Conservation (phyloP, 2,329 filamentous ascomycete species). For the Neopestalotiopsis clavispora region DNA sequence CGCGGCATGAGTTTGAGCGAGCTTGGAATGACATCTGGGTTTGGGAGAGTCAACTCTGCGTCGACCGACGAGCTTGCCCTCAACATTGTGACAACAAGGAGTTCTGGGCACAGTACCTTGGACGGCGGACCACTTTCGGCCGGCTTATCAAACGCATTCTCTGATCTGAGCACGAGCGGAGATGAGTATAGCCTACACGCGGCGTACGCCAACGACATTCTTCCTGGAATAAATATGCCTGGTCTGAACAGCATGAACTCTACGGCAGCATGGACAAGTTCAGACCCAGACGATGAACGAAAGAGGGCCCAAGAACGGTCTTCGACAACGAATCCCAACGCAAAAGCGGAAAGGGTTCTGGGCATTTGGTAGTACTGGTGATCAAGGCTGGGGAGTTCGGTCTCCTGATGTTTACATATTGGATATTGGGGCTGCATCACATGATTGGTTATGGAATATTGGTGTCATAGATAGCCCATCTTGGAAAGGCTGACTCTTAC, state of each 20-base stretch:
- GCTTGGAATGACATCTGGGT: not conserved
- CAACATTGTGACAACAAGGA: slow-evolving; percentile 12
- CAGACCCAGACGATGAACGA: not conserved
- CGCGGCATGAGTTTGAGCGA: not conserved
- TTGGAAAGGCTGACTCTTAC: not conserved
- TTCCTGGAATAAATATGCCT: not conserved
- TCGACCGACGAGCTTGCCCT: slow-evolving; percentile 4
- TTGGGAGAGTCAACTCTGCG: slow-evolving; percentile 3
- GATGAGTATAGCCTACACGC: slow-evolving; percentile 5
- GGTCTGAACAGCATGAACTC: slow-evolving; percentile 4
- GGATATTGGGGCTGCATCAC: not conserved
- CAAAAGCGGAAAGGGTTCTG: slow-evolving; percentile 9
- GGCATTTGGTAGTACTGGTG: slow-evolving; percentile 3
- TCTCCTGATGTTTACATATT: not conserved
- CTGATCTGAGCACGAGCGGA: slow-evolving; percentile 13
- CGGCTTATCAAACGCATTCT: slow-evolving; percentile 14
- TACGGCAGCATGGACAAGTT: not conserved
- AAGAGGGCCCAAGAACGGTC: not conserved
- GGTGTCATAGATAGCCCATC: not conserved
- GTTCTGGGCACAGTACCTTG: slow-evolving; percentile 10
- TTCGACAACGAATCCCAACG: not conserved
- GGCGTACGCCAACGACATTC: not conserved
- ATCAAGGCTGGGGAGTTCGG: not conserved
- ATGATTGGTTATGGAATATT: not conserved
- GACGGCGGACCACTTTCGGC: slow-evolving; percentile 12